Percentiles rank a stretch among this genome's conserved stretches.
phyloP scores from a whole-genome alignment of 768 basidiomycete species.

The Termitomyces sp. region DNA sequence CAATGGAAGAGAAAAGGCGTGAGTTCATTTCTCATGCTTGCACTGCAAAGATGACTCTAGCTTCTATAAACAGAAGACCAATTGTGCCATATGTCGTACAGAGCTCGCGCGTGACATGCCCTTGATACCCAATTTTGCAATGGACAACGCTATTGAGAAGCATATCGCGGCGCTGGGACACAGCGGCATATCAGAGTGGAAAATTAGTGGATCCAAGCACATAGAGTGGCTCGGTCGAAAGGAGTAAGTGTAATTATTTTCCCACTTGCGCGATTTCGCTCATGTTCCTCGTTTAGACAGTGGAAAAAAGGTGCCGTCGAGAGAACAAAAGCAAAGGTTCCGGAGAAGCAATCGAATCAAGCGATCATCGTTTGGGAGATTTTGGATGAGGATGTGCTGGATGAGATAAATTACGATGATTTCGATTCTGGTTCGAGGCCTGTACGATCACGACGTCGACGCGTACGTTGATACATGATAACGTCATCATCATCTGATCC shows the following conservation, averaged over 20 bases:
- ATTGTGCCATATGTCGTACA: slow-evolving; percentile 62
- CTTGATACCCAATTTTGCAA: slow-evolving; percentile 61
- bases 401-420: neutral
- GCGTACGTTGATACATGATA: slow-evolving; percentile 1
- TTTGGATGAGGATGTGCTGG: slow-evolving; percentile 2
- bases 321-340: slow-evolving; percentile 18
- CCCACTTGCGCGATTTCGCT: neutral
- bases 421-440: neutral
- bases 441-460: slow-evolving; percentile 5
- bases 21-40: slow-evolving; percentile 16
- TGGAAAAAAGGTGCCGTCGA: slow-evolving; percentile 30
- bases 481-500: slow-evolving; percentile 12
- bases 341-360: slow-evolving; percentile 2
- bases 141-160: slow-evolving; percentile 59
- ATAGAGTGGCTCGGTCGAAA: slow-evolving; percentile 53
- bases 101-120: slow-evolving; percentile 35
- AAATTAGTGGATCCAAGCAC: slow-evolving; percentile 39
- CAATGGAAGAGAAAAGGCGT: slow-evolving; percentile 59
- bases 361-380: slow-evolving; percentile 4
- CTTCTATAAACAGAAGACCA: slow-evolving; percentile 27
- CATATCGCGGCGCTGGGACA: slow-evolving; percentile 48
- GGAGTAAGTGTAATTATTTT: slow-evolving; percentile 37
- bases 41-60: slow-evolving; percentile 3
- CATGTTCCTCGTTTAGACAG: slow-evolving; percentile 27
- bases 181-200: slow-evolving; percentile 52